phyloP scores from a whole-genome alignment of 2,329 filamentous ascomycete species.

The Aspergillus calidoustus region DNA sequence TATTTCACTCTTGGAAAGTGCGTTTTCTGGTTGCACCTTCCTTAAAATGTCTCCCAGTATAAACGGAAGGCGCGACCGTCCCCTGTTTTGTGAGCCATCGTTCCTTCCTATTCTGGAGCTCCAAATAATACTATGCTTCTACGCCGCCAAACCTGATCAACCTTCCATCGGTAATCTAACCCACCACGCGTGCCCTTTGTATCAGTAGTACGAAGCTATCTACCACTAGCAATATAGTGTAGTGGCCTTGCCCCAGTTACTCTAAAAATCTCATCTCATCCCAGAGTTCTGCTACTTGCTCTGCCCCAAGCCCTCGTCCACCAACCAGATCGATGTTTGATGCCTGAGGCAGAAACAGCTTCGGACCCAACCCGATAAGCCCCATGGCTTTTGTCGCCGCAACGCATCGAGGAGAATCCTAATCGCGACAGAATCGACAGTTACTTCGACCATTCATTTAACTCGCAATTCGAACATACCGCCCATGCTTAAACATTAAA shows the following conservation, averaged over 20 bases:
- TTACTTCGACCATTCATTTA: too few species aligned
- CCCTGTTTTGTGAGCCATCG: not conserved
- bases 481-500: not conserved
- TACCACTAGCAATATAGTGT: too few species aligned
- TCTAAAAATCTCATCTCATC: too few species aligned
- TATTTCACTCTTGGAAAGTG: not conserved
- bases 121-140: not conserved
- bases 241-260: too few species aligned
- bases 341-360: constrained; percentile 12
- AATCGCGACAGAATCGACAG: constrained; percentile 1
- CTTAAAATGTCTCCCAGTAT: not conserved
- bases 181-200: too few species aligned
- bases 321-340: constrained; percentile 11
- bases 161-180: too few species aligned
- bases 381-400: not conserved
- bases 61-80: not conserved
- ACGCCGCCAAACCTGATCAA: too few species aligned
- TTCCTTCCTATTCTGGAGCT: not conserved
- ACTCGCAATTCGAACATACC: not conserved
- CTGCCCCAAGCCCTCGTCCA: constrained; percentile 30
- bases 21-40: not conserved
- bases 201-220: too few species aligned
- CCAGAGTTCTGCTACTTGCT: not conserved
- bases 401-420: not conserved
- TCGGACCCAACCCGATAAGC: constrained; percentile 16